Conservation (phyloP, 495 filamentous ascomycete species). For the Aspergillus kassunensis region DNA sequence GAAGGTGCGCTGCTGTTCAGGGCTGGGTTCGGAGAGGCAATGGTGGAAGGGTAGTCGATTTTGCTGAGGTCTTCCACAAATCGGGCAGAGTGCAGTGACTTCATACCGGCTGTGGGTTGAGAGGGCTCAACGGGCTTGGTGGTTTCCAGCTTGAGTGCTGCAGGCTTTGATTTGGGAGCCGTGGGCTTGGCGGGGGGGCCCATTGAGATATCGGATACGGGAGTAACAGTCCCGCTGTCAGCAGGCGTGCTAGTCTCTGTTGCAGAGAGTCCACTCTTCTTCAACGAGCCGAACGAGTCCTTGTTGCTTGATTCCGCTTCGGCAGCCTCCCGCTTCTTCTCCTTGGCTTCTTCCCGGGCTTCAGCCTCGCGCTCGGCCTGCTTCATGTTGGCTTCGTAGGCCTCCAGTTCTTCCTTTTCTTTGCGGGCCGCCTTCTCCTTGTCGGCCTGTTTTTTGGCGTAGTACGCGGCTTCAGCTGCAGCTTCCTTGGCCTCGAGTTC, state of each 20-base stretch:
- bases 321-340: slow-evolving; percentile 41
- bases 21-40: slow-evolving; percentile 85
- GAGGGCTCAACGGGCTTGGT: slow-evolving; percentile 78
- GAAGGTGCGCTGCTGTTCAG: slow-evolving; percentile 70
- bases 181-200: slow-evolving; percentile 50
- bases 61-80: slow-evolving; percentile 68
- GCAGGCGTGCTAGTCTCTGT: slow-evolving; percentile 47
- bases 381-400: slow-evolving; percentile 53
- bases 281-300: slow-evolving; percentile 52
- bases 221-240: slow-evolving; percentile 55
- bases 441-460: slow-evolving; percentile 56
- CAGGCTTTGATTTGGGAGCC: slow-evolving; percentile 64
- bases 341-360: slow-evolving; percentile 50
- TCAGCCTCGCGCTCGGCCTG: slow-evolving; percentile 55
- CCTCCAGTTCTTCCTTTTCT: slow-evolving; percentile 46
- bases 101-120: slow-evolving; percentile 87
- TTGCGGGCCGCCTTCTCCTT: slow-evolving; percentile 61
- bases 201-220: slow-evolving; percentile 53
- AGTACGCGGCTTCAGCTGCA: slow-evolving; percentile 56
- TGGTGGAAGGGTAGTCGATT: slow-evolving; percentile 69
- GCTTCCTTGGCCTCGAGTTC: slow-evolving; percentile 58
- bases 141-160: slow-evolving; percentile 78
- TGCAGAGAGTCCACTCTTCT: slow-evolving; percentile 46
- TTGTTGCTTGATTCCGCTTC: slow-evolving; percentile 38
- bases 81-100: slow-evolving; percentile 81